Base-by-base conservation (phyloP, 106 monocot genomes). In the Dendrobium officinale region DNA sequence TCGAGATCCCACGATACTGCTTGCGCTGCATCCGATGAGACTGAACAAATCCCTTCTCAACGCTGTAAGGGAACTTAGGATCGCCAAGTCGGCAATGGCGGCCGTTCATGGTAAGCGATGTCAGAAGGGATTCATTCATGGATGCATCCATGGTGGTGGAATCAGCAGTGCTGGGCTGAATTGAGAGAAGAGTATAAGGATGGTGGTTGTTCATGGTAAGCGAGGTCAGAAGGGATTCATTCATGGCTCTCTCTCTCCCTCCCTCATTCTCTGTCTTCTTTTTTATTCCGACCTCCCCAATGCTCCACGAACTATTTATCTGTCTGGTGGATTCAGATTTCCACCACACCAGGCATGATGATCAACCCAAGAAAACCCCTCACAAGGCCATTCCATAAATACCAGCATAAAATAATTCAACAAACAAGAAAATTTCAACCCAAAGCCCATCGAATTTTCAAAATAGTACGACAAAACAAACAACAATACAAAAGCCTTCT, bases 131-230 rank as follows among this genome's bases (percentile, higher is more conserved):
- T 27, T 27, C 27, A 27, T 27, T 27, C 27, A 27, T 27, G 43
- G 85, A 78, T 15, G 85, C 41, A 10, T 58, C 56, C 47, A 67
- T 48, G n/a, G 86, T 10, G 66, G 13, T 31, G 18, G 79, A 64
- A 17, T 72, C 81, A 31, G 29, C 75, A 2, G 85, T 82, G 1
- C 70, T 76, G 24, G 93, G 84, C 45, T 90, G 88, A 88, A 93
- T 93, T 68, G 89, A 91, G 72, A 93, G 91, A 72, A 91, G 82
- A 24, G 91, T 93, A 19, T 85, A 93, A 1, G 86, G 88, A 61
- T 79, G 86, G 80, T 88, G 86, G 86, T 90, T 86, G 72, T 88
- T 88, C 86, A 88, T 90, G 77, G 93, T 81, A 55, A 93, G 56
- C 22, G 90, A 75, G 19, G 90, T 91, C 31, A 91, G 82, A n/a